phyloP scores from a whole-genome alignment of 495 filamentous ascomycete genomes.

The Neurospora cerealis region DNA sequence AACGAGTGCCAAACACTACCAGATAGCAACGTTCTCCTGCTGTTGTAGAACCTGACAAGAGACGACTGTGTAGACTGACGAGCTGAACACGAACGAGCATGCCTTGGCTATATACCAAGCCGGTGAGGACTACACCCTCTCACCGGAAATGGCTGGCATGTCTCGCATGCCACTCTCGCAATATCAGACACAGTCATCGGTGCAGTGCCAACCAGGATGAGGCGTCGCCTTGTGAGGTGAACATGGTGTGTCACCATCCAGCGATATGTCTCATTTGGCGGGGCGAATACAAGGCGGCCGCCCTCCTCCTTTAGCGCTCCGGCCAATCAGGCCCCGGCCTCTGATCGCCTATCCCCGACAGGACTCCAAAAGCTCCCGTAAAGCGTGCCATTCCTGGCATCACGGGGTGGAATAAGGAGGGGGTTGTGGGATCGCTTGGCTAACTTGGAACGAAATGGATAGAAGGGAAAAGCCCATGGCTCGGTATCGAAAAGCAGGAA shows the following conservation, averaged over 20 bases:
- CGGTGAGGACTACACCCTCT: conserved; percentile 1
- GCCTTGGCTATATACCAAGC: background rate
- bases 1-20: conserved; percentile 7
- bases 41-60: conserved; percentile 10
- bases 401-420: conserved; percentile 1
- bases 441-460: background rate
- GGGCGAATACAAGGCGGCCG: conserved; percentile 12
- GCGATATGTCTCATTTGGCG: conserved; percentile 12
- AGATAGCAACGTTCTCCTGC: background rate
- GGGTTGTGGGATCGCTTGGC: background rate
- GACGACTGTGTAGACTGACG: conserved; percentile 4
- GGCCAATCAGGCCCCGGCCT: background rate
- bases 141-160: conserved; percentile 4
- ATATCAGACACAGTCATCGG: conserved; percentile 14
- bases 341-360: conserved; percentile 1
- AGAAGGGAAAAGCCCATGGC: background rate
- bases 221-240: conserved; percentile 15
- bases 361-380: background rate
- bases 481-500: background rate
- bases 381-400: conserved; percentile 1
- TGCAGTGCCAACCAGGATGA: conserved; percentile 4
- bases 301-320: background rate
- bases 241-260: conserved; percentile 10
- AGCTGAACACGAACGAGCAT: background rate
- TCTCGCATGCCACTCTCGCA: background rate